Conservation (phyloP, 495 filamentous ascomycete species). For the Extremus antarcticus region DNA sequence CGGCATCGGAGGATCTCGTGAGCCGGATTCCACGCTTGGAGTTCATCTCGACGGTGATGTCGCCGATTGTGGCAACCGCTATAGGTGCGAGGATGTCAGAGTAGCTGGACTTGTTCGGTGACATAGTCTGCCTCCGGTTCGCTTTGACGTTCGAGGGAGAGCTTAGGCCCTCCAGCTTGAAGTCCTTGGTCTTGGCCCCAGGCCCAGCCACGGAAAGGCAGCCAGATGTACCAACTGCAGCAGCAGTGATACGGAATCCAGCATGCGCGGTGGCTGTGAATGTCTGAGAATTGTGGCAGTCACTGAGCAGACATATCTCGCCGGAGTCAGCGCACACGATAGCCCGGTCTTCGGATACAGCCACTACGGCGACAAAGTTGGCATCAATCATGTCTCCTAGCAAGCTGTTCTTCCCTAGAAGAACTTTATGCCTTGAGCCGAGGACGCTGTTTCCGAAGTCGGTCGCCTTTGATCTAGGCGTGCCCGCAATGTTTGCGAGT, state of each 20-base stretch:
- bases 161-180: conserved; percentile 5
- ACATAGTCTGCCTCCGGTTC: not conserved
- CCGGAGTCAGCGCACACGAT: conserved; percentile 63
- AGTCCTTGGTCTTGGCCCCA: conserved; percentile 1
- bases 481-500: not conserved
- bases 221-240: conserved; percentile 17
- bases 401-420: conserved; percentile 55
- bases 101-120: not conserved
- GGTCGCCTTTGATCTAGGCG: conserved; percentile 20
- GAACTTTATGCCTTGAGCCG: conserved; percentile 25
- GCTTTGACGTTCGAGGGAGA: not conserved
- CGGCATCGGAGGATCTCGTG: conserved; percentile 2
- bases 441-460: conserved; percentile 33
- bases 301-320: conserved; percentile 71
- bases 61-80: conserved; percentile 52
- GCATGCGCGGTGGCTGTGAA: conserved; percentile 51
- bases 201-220: conserved; percentile 21
- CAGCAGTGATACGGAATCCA: conserved; percentile 51
- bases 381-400: conserved; percentile 67
- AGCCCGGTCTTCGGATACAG: conserved; percentile 53
- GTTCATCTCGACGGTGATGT: conserved; percentile 65
- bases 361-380: conserved; percentile 68
- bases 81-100: conserved; percentile 17
- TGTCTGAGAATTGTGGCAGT: conserved; percentile 57
- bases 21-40: conserved; percentile 55